Percentiles rank a stretch among this genome's conserved stretches.
Evolutionary conservation across 495 filamentous ascomycete genomes (phyloP).

Genomic region (Neurospora sp.): DNA sequence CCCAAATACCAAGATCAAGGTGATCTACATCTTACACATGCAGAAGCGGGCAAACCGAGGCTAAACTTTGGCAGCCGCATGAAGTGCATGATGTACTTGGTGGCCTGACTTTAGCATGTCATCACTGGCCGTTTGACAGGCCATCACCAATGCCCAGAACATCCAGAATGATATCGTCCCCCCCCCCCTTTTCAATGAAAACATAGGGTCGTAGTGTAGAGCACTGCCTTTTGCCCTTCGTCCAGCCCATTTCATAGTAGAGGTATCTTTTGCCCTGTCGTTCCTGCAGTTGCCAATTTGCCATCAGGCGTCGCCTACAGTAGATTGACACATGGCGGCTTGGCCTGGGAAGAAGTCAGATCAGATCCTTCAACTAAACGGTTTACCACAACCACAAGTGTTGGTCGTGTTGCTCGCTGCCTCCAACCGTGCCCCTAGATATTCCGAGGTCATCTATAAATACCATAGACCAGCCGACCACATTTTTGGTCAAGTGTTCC

Average conservation of each 20-base stretch:
- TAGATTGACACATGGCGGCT: neutral
- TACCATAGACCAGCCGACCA: neutral
- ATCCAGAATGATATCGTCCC: neutral
- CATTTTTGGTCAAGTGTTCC: neutral
- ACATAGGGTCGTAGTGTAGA: neutral
- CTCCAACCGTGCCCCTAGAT: neutral
- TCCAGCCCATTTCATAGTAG: neutral
- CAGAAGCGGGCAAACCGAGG: neutral
- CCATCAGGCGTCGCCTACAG: neutral
- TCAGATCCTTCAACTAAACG: neutral
- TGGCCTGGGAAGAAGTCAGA: neutral
- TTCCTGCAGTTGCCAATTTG: neutral
- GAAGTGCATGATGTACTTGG: neutral
- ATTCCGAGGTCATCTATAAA: neutral
- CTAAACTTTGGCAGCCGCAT: neutral
- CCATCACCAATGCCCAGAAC: neutral
- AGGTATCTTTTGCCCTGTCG: neutral
- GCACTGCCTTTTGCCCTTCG: neutral
- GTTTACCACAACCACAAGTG: neutral
- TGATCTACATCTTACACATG: neutral
- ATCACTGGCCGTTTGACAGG: neutral
- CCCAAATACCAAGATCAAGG: neutral
- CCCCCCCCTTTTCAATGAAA: neutral
- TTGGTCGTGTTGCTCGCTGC: neutral
- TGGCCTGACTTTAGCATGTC: neutral